These are phyloP conservation scores for Draba incana DNA, from an alignment of 345 rosid species.

Conservation along the genomic window DNA sequence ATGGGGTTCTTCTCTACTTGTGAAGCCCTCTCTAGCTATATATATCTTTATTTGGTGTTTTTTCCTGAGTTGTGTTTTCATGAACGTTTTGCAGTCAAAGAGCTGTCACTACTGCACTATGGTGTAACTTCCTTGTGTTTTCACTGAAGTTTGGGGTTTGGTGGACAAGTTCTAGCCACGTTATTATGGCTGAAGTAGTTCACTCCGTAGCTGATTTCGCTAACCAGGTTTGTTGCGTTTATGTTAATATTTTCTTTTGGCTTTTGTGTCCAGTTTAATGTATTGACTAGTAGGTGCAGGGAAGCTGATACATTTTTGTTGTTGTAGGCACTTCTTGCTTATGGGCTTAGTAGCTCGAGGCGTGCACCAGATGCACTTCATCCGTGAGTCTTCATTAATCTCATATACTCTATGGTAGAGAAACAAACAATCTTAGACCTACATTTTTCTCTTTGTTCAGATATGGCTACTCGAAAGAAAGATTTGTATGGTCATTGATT, in stretches of 20 bases:
- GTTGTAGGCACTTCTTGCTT: conserved; percentile 91
- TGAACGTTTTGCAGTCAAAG: conserved; percentile 67
- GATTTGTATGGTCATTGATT: conserved; percentile 99
- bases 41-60: conserved; percentile 2
- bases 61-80: conserved; percentile 25
- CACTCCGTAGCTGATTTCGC: conserved; percentile 97
- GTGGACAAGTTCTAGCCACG: conserved; percentile 92
- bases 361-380: conserved; percentile 99
- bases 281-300: conserved; percentile 35
- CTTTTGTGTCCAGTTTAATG: conserved; percentile 13
- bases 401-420: conserved; percentile 5
- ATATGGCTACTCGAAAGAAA: conserved; percentile 96
- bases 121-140: conserved; percentile 97
- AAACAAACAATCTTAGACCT: no score
- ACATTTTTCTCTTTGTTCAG: conserved; percentile 51
- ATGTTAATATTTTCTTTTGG: no score
- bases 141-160: conserved; percentile 96
- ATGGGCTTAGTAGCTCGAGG: conserved; percentile 95
- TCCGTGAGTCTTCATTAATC: conserved; percentile 63
- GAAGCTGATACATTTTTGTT: conserved; percentile 50
- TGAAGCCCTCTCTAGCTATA: no score
- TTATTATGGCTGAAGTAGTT: conserved; percentile 91
- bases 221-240: conserved; percentile 89
- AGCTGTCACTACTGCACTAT: conserved; percentile 94
- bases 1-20: no score